These are phyloP conservation scores for Apophysomyces variabilis DNA, from an alignment of 371 early-diverging fungal genomes.

Conservation along the genomic window DNA sequence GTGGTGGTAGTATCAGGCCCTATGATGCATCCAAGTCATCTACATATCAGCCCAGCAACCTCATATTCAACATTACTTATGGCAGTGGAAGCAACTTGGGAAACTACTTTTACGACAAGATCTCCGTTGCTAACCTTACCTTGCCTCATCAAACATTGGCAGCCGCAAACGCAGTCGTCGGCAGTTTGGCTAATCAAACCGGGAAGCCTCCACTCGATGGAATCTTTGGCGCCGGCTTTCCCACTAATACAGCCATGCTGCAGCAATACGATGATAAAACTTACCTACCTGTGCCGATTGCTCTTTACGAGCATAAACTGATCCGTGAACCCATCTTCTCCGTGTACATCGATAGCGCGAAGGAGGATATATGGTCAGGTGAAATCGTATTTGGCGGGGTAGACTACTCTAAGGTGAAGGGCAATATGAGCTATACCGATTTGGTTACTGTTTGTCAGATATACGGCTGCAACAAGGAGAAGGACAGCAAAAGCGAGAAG, in stretches of 20 bases:
- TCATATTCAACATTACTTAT: constrained; percentile 16
- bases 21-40: constrained; percentile 8
- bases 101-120: constrained; percentile 26
- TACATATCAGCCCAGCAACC: neutral
- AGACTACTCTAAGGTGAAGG: constrained; percentile 37
- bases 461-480: no score
- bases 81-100: constrained; percentile 26
- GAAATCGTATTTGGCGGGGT: constrained; percentile 62
- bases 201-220: constrained; percentile 21
- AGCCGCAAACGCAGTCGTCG: constrained; percentile 19
- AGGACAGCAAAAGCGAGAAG: no score
- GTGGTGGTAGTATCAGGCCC: neutral
- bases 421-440: constrained; percentile 22
- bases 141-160: constrained; percentile 22
- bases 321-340: constrained; percentile 49
- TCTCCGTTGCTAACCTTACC: constrained; percentile 22
- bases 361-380: constrained; percentile 34
- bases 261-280: constrained; percentile 16
- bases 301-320: constrained; percentile 21
- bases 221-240: constrained; percentile 34
- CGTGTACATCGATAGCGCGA: constrained; percentile 28
- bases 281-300: constrained; percentile 25
- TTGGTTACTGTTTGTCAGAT: constrained; percentile 14
- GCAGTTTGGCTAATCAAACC: constrained; percentile 24
- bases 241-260: constrained; percentile 22